These are phyloP conservation scores for Candida ovalis DNA, from an alignment of 805 yeast genomes.

Conservation along the genomic window DNA sequence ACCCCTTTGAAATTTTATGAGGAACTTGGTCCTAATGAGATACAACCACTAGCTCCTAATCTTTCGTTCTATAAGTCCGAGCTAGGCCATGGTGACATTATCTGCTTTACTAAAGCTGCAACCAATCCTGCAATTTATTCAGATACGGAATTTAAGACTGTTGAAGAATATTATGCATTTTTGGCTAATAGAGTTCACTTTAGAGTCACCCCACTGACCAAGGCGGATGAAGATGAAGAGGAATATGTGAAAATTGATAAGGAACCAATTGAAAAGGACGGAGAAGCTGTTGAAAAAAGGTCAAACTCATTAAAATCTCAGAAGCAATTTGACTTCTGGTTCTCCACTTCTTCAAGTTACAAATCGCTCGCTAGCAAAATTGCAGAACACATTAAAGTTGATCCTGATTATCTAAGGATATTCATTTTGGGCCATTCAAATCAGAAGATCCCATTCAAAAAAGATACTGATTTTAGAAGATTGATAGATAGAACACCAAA, in stretches of 20 bases:
- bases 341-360: conserved; percentile 57
- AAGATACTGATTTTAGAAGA: conserved; percentile 31
- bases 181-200: conserved; percentile 60
- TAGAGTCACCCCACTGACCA: conserved; percentile 40
- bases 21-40: conserved; percentile 54
- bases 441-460: conserved; percentile 47
- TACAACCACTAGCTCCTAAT: conserved; percentile 40
- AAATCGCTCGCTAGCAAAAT: conserved; percentile 58
- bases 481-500: conserved; percentile 43
- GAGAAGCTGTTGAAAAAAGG: conserved; percentile 6
- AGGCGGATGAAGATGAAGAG: conserved; percentile 42
- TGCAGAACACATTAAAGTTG: conserved; percentile 48
- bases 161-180: conserved; percentile 48
- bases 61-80: conserved; percentile 53
- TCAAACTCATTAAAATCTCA: conserved; percentile 11
- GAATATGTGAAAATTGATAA: conserved; percentile 41
- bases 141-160: conserved; percentile 27
- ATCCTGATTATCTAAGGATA: conserved; percentile 61
- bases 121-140: conserved; percentile 3
- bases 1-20: conserved; percentile 45
- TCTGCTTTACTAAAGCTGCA: conserved; percentile 32
- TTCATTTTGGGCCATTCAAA: conserved; percentile 58
- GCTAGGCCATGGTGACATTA: conserved; percentile 64
- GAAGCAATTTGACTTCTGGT: conserved; percentile 56
- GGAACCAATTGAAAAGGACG: conserved; percentile 11